Conservation (phyloP, 176 grass and related monocot species). For the Bonia amplexicaulis region DNA sequence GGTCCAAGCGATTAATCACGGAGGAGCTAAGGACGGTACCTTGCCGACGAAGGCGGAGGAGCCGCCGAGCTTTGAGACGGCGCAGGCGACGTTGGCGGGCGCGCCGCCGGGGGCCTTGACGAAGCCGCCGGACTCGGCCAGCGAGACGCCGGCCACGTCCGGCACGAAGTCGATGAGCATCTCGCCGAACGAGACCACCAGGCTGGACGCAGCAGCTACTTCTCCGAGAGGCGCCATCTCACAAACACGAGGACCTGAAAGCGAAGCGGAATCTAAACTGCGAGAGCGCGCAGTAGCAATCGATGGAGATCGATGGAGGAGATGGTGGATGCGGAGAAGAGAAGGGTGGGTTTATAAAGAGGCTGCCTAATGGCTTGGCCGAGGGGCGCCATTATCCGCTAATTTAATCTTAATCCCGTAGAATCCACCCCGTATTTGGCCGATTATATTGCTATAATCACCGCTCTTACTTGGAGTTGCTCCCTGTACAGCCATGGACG, state of each 20-base stretch:
- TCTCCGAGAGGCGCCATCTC: conserved; percentile 44
- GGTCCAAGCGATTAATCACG: neutral
- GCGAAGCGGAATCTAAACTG: neutral
- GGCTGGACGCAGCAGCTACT: neutral
- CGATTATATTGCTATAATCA: no score
- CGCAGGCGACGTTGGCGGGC: conserved; percentile 79
- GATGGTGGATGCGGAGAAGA: neutral
- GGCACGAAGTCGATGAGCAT: conserved; percentile 96
- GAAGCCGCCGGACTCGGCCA: conserved; percentile 77
- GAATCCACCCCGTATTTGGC: neutral
- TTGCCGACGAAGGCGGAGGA: conserved; percentile 81
- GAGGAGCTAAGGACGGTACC: conserved; percentile 8
- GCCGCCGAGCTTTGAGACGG: conserved; percentile 75
- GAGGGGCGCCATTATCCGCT: neutral
- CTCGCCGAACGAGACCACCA: conserved; percentile 82
- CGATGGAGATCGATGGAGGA: neutral
- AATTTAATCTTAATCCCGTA: neutral
- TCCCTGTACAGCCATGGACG: neutral
- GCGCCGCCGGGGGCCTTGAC: conserved; percentile 83
- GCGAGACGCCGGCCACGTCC: conserved; percentile 66
- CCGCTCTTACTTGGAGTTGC: no score
- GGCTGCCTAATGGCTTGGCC: neutral
- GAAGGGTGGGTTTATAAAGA: neutral
- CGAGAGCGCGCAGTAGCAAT: neutral
- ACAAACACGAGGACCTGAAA: neutral